A percentile compares a stretch with the other conserved stretches of the same genome.
Evolutionary conservation across 163 green algal genomes (phyloP).

Genomic region (Volvox carteri): DNA sequence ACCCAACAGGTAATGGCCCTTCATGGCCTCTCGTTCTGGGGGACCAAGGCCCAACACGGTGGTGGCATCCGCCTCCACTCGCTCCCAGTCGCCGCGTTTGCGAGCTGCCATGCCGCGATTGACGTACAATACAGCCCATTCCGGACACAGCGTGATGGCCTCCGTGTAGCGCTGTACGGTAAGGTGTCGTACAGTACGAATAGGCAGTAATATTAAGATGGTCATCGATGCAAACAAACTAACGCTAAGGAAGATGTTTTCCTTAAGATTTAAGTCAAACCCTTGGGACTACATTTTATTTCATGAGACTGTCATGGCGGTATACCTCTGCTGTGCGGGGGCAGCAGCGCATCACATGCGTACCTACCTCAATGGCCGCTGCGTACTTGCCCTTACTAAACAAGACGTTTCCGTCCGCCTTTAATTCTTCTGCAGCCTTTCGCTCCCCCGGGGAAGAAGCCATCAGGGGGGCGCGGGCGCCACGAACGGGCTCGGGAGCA

Average conservation of each 20-base stretch:
- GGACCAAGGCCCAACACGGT: background rate
- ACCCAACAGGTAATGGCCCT: conserved; percentile 68
- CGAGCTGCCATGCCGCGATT: conserved; percentile 70
- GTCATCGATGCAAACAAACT: too few relatives aligned
- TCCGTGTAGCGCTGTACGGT: conserved; percentile 44
- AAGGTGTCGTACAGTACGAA: too few relatives aligned
- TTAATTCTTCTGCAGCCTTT: conserved; percentile 49
- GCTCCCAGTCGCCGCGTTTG: conserved; percentile 60
- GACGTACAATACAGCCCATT: conserved; percentile 64
- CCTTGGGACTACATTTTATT: too few relatives aligned
- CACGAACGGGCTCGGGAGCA: background rate
- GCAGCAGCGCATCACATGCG: too few relatives aligned
- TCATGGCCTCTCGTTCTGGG: conserved; percentile 26
- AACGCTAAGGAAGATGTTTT: too few relatives aligned
- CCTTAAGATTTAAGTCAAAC: too few relatives aligned
- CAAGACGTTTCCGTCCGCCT: conserved; percentile 60
- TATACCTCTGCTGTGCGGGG: too few relatives aligned
- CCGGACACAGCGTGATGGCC: conserved; percentile 53
- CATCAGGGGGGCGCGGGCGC: background rate
- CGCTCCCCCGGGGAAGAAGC: background rate
- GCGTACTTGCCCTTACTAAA: conserved; percentile 62
- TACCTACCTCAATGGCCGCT: conserved; percentile 59
- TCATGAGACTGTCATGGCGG: too few relatives aligned
- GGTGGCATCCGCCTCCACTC: conserved; percentile 54
- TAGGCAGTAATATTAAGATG: too few relatives aligned